These are phyloP conservation scores for Rhodotorula glutinis DNA, from an alignment of 1,284 basidiomycete genomes.

Conservation along the genomic window DNA sequence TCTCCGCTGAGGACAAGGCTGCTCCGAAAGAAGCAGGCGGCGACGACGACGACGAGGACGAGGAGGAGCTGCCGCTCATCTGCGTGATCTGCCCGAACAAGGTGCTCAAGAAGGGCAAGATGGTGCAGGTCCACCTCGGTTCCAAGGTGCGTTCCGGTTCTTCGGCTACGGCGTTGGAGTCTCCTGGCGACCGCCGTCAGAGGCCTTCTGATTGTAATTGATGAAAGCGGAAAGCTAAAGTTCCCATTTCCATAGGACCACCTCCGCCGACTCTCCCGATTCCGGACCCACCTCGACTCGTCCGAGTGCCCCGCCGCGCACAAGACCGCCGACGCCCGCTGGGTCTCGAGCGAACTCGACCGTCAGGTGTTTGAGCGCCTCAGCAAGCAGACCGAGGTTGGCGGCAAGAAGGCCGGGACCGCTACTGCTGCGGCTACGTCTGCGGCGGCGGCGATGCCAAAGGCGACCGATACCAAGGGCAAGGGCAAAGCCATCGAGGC, in stretches of 20 bases:
- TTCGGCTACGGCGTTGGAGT: not conserved
- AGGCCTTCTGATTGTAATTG: too few species aligned
- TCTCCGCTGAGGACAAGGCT: not conserved
- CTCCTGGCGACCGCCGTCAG: too few species aligned
- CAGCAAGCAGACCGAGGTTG: slow-evolving; percentile 25
- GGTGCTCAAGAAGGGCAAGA: slow-evolving; percentile 35
- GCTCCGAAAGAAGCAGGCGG: not conserved
- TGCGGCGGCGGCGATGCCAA: not conserved
- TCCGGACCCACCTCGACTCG: slow-evolving; percentile 27
- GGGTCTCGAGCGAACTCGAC: slow-evolving; percentile 33
- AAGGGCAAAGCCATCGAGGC: not conserved
- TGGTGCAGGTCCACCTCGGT: slow-evolving; percentile 36
- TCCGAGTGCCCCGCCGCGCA: slow-evolving; percentile 19
- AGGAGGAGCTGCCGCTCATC: slow-evolving; percentile 25
- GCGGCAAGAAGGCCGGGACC: slow-evolving; percentile 28
- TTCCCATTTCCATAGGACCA: slow-evolving; percentile 25
- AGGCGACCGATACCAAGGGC: not conserved
- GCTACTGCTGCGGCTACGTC: not conserved
- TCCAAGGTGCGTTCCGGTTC: slow-evolving; percentile 23
- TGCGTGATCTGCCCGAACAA: slow-evolving; percentile 40
- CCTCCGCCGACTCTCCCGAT: slow-evolving; percentile 30
- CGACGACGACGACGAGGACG: slow-evolving; percentile 5
- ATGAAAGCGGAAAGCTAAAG: not conserved
- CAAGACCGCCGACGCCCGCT: slow-evolving; percentile 24
- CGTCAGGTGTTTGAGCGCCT: slow-evolving; percentile 27